A percentile compares a stretch with the other conserved stretches of the same genome.
Conservation (phyloP, 2,329 filamentous ascomycete species). For the Neopestalotiopsis clavispora region DNA sequence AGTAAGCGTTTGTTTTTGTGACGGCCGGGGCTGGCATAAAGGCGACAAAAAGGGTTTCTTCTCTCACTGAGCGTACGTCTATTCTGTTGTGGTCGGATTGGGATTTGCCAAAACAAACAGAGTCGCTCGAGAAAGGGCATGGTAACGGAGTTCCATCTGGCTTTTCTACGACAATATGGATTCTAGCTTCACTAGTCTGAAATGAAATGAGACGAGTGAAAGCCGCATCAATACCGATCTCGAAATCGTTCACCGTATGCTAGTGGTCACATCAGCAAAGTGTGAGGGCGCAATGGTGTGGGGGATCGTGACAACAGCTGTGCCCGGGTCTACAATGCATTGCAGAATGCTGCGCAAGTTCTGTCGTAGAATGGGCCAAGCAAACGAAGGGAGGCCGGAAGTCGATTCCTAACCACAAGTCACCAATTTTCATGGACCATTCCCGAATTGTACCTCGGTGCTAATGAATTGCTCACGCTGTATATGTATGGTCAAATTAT, state of each 20-base stretch:
- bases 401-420: no score
- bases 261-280: no score
- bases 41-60: slow-evolving; percentile 28
- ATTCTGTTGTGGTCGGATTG: slow-evolving; percentile 15
- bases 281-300: neutral
- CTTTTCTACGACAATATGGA: slow-evolving; percentile 21
- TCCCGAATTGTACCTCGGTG: no score
- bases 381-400: neutral
- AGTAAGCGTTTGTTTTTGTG: slow-evolving; percentile 49
- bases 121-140: slow-evolving; percentile 21
- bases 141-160: slow-evolving; percentile 24
- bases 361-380: neutral
- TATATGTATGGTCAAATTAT: neutral
- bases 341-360: neutral
- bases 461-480: no score
- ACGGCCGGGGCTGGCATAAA: slow-evolving; percentile 22
- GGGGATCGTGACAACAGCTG: neutral
- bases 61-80: slow-evolving; percentile 14
- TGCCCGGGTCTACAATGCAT: neutral
- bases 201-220: slow-evolving; percentile 19
- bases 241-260: neutral
- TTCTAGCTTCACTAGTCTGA: slow-evolving; percentile 23
- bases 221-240: neutral
- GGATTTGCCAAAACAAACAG: slow-evolving; percentile 3
- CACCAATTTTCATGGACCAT: no score